These are phyloP conservation scores for Debaryomycetaceae sp. DNA, from an alignment of 1,139 yeast species.

Conservation along the genomic window DNA sequence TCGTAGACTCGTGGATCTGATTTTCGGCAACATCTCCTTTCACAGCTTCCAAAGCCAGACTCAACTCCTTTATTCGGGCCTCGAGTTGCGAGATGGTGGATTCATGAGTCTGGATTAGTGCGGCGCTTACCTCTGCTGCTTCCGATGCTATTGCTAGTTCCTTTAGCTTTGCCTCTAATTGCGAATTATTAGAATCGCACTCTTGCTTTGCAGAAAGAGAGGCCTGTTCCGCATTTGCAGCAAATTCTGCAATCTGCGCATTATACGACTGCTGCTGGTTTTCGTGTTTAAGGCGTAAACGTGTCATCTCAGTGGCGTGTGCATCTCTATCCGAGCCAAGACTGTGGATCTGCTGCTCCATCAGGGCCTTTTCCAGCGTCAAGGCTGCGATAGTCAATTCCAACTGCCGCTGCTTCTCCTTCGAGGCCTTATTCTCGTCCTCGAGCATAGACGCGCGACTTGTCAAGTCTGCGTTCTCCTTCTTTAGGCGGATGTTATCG, in stretches of 20 bases:
- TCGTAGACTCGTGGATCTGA: neutral
- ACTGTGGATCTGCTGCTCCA: constrained; percentile 2
- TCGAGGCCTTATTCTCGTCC: constrained; percentile 3
- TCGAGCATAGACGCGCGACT: constrained; percentile 1
- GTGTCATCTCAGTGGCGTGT: no score
- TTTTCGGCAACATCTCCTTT: constrained; percentile 1
- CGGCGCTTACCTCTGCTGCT: no score
- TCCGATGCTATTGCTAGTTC: neutral
- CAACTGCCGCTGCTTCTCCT: constrained; percentile 2
- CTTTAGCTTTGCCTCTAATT: neutral
- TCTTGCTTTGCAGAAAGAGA: neutral
- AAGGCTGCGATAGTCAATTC: no score
- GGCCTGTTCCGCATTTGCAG: no score
- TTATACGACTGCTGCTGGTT: no score
- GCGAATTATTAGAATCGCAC: neutral
- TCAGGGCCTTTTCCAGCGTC: constrained; percentile 4
- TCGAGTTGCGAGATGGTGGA: no score
- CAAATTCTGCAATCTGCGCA: no score
- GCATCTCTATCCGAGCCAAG: constrained; percentile 1
- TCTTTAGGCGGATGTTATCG: constrained; percentile 28
- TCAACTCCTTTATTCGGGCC: no score
- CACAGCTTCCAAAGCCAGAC: constrained; percentile 1
- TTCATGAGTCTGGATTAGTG: neutral
- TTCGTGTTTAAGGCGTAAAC: no score
- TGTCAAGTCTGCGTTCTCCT: constrained; percentile 16